Evolutionary conservation across 768 basidiomycete genomes (phyloP), one percentile per base, ranked within the genome.

Genomic region (Pisolithus albus): DNA sequence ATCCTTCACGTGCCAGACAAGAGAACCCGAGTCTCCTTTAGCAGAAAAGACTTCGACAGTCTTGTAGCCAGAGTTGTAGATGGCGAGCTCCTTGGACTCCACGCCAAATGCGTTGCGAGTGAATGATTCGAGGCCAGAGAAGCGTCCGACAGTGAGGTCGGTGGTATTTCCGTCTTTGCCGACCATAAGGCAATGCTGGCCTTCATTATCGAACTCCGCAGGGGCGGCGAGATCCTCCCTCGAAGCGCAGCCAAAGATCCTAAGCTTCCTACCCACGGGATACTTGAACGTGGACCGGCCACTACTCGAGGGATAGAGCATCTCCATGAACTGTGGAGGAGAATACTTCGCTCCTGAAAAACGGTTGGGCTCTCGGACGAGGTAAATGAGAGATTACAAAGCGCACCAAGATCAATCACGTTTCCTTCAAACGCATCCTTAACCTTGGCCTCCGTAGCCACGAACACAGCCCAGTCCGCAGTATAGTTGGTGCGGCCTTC

Each of bases 141-240:
- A 54, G 52, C 62, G 59, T 44, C 71, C 72, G 13, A 73, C 53
- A 13, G 70, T 73, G 59, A 57, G 56, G 48, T 55, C 59, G 47
- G 72, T 70, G 41, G 65, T 55, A 52, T 52, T 60, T 47, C 71
- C 72, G 38, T 51, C 59, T 61, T 72, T 74, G 52, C 69, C 47
- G 46, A 72, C 73, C 44, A 60, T 58, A 42, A 70, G 52, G 60
- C 62, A 65, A 7, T 60, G 58, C 50, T 68, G 59, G 48, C 59
- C 57, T 40, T 68, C 52, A n/a, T 1, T 28, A 55, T 64, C 64
- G 42, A 48, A 55, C 58, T 58, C 65, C 16, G 45, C 28, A n/a
- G 66, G 67, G 44, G 50, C 9, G 57, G 55, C 52, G 30, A 68
- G 41, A 24, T 53, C 58, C 13, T 59, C 64, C 38, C 52, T 16